A percentile compares a stretch with the other conserved stretches of the same genome.
These are phyloP conservation scores for Teratosphaeria viscida DNA, from an alignment of 2,329 filamentous ascomycete genomes.

Conservation along the genomic window DNA sequence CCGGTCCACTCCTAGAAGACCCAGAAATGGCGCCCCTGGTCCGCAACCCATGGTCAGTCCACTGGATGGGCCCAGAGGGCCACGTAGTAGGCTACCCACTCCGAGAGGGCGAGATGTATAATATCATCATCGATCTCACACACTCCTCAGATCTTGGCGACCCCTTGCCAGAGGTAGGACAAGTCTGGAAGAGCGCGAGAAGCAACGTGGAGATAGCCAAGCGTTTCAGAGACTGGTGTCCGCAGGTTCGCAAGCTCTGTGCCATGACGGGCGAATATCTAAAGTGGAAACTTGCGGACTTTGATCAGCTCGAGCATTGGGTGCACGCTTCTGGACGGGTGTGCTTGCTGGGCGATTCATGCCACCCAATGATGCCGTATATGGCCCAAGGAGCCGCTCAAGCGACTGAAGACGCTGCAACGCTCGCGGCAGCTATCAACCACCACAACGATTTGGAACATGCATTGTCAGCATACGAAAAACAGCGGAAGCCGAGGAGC, in stretches of 20 bases:
- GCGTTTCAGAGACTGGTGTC: slow-evolving; percentile 22
- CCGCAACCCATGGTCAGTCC: slow-evolving; percentile 17
- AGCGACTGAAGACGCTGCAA: slow-evolving; percentile 57
- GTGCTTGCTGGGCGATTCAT: slow-evolving; percentile 53
- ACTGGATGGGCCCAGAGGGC: slow-evolving; percentile 24
- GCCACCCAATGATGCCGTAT: slow-evolving; percentile 58
- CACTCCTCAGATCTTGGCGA: slow-evolving; percentile 12
- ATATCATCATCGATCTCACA: slow-evolving; percentile 22
- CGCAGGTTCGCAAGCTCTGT: slow-evolving; percentile 21
- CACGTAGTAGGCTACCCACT: slow-evolving; percentile 26
- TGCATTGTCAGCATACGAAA: slow-evolving; percentile 11
- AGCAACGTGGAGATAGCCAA: slow-evolving; percentile 18
- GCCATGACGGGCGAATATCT: slow-evolving; percentile 39
- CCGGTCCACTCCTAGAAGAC: slow-evolving; percentile 16
- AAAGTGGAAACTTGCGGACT: slow-evolving; percentile 54
- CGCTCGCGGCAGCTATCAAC: slow-evolving; percentile 29
- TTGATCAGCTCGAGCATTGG: slow-evolving; percentile 49
- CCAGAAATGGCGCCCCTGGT: slow-evolving; percentile 19
- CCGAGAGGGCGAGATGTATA: slow-evolving; percentile 21
- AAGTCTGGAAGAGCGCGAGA: slow-evolving; percentile 21
- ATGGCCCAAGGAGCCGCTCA: slow-evolving; percentile 58
- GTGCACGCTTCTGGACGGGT: slow-evolving; percentile 41
- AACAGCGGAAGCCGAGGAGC: slow-evolving; percentile 12
- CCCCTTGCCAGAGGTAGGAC: slow-evolving; percentile 11
- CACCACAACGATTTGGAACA: slow-evolving; percentile 9